Evolutionary conservation across 1,284 basidiomycete genomes (phyloP), one percentile per base, ranked within the genome.

Genomic region (Ustilago xerochloae): DNA sequence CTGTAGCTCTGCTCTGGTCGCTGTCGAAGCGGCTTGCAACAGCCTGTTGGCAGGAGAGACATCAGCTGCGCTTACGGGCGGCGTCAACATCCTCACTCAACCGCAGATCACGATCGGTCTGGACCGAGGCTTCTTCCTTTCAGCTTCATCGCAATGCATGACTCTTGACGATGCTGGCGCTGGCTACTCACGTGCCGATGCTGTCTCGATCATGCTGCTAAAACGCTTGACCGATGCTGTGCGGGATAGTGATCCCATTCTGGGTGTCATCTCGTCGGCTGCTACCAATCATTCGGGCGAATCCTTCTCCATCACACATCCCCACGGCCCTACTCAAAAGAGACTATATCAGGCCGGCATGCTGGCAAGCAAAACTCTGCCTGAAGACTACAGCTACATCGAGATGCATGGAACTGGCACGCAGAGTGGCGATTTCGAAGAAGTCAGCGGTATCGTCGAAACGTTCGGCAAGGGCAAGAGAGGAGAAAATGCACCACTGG

Each of bases 351-450:
- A 55, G 28, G 46, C 66, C n/a, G 61, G 60, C 5, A 68, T 77
- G 71, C 51, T 65, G 18, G 64, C 57, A 2, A 63, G 67, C 38
- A 60, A 56, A n/a, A 61, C 65, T 9, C 16, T 59, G n/a, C 71
- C 72, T 6, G 18, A 39, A 24, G 55, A 75, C 20, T 56, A 55
- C 24, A 54, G 47, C 41, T 71, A 71, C 50, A 63, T 69, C 36
- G 75, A 77, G 48, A 65, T 69, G 59, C 76, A 78, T 30, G 76
- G 76, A 22, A 78, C 76, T 4, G 76, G 76, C 13, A 77, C 75
- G 33, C 70, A 73, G 51, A 75, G 72, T 13, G 75, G 75, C 12
- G 75, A 77, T 28, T 58, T 63, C 12, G 64, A 75, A 32, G 75
- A 77, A 51, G 55, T 77, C 12, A 59, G 61, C 45, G 79, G 74